These are phyloP conservation scores for Lactarius deliciosus DNA, from an alignment of 768 basidiomycete species.

Conservation along the genomic window DNA sequence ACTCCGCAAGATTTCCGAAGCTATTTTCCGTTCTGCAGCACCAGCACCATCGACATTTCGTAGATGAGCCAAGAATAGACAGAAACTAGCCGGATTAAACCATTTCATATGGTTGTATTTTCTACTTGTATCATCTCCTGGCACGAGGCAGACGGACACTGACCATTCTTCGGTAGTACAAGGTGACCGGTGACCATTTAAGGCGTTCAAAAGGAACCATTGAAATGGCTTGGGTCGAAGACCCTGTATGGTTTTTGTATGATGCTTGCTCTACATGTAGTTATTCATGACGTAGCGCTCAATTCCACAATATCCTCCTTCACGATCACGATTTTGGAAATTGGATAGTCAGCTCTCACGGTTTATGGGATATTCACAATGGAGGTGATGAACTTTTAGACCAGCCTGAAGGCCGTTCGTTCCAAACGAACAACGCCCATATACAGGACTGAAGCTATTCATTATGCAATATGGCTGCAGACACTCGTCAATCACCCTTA, in stretches of 20 bases:
- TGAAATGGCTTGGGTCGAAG: not conserved
- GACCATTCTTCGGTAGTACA: not conserved
- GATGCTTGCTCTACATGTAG: not conserved
- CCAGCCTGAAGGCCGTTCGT: too few species aligned
- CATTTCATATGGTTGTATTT: not conserved
- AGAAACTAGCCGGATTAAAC: not conserved
- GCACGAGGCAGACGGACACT: not conserved
- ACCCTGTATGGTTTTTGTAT: not conserved
- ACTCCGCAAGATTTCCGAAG: slow-evolving; percentile 1
- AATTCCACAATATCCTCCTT: not conserved
- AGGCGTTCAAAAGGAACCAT: not conserved
- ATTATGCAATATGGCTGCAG: not conserved
- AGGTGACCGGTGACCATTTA: not conserved
- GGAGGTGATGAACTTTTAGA: not conserved
- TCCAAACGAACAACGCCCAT: too few species aligned
- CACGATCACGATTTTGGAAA: not conserved
- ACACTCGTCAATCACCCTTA: not conserved
- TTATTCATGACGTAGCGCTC: not conserved
- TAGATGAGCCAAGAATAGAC: not conserved
- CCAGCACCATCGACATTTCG: not conserved
- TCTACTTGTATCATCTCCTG: not conserved
- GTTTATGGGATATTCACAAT: not conserved
- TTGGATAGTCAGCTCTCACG: not conserved
- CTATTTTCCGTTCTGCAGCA: not conserved
- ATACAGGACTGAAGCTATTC: not conserved